Base-by-base conservation (phyloP, 305 asterid genomes). In the Lippia alba region DNA sequence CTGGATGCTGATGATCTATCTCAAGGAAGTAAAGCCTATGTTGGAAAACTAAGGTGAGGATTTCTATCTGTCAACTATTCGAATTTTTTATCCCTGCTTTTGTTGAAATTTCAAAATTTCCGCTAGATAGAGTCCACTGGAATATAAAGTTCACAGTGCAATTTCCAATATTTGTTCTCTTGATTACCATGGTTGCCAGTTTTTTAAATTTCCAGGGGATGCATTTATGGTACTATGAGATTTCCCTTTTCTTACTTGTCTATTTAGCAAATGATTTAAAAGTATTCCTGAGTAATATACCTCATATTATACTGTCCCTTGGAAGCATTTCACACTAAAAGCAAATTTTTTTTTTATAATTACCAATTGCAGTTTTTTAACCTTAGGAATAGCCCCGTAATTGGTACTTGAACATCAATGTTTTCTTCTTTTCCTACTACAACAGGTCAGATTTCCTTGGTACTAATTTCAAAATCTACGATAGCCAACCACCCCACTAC, bases 401-500 rank as follows among this genome's bases (percentile, higher is more conserved):
- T 50, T 20, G 20, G 24, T n/a, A 64, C 44, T 48, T n/a, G 24
- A 64, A 46, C 14, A 16, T 24, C 18, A 24, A n/a, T 46, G 24
- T 16, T 48, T 30, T 20, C 30, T 32, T 50, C 17, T 36, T 36
- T 62, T 17, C 3, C 56, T 39, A 40, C 11, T 55, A 57, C 50
- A 70, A 61, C 87, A 91, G 97, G 80, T 89, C 96, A n/a, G 89
- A 91, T 82, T 91, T 91, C 74, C 97, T 91, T 3, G 97, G 97
- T 20, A 91, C 94, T 39, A 91, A 88, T 71, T 91, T 89, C 77
- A 86, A 84, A 60, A 82, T 91, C 61, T 91, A 82, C 15, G 96
- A 89, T 69, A 75, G 96, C 80, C 85, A 89, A 79, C 74, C 96
- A 51, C 96, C 97, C 54, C 85, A 83, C 76, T 44, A 53, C 6